These are phyloP conservation scores for Lipomyces sp. DNA, from an alignment of 805 yeast genomes.

Conservation along the genomic window DNA sequence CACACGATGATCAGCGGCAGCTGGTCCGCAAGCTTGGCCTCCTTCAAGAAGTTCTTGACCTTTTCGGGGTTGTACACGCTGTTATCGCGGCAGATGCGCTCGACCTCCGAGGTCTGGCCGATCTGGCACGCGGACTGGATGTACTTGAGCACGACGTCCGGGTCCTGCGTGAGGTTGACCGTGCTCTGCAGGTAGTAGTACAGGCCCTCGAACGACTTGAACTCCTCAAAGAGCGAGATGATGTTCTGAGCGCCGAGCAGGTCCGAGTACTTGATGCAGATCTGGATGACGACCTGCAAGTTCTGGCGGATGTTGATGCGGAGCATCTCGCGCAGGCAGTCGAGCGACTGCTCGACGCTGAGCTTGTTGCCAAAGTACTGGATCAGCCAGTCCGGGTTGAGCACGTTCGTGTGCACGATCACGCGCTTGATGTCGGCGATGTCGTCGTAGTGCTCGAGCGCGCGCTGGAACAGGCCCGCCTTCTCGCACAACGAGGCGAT, in stretches of 20 bases:
- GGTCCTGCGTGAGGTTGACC: constrained; percentile 89
- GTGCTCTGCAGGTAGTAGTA: constrained; percentile 90
- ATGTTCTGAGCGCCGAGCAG: constrained; percentile 80
- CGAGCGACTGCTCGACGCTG: constrained; percentile 88
- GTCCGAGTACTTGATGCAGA: constrained; percentile 94
- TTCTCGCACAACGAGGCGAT: constrained; percentile 91
- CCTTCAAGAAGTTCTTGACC: constrained; percentile 95
- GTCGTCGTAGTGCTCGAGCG: constrained; percentile 92
- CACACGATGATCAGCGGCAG: constrained; percentile 94
- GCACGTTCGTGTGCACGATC: constrained; percentile 75
- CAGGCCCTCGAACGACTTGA: constrained; percentile 86
- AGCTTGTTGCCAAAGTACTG: constrained; percentile 80
- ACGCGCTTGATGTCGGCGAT: constrained; percentile 94
- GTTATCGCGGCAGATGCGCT: constrained; percentile 91
- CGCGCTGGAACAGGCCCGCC: constrained; percentile 94
- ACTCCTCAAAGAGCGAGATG: constrained; percentile 90
- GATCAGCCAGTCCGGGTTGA: constrained; percentile 93
- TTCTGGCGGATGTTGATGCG: constrained; percentile 76
- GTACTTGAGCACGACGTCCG: constrained; percentile 93
- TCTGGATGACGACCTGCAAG: constrained; percentile 90
- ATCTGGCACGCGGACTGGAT: constrained; percentile 89
- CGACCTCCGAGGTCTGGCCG: constrained; percentile 90
- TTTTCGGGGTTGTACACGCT: constrained; percentile 93
- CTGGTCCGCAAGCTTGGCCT: constrained; percentile 89
- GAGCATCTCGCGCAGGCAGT: constrained; percentile 82